Evolutionary conservation across 352 stramenopile species (phyloP), one percentile per base, ranked within the genome.

Genomic region (Ophiocytium majus): DNA sequence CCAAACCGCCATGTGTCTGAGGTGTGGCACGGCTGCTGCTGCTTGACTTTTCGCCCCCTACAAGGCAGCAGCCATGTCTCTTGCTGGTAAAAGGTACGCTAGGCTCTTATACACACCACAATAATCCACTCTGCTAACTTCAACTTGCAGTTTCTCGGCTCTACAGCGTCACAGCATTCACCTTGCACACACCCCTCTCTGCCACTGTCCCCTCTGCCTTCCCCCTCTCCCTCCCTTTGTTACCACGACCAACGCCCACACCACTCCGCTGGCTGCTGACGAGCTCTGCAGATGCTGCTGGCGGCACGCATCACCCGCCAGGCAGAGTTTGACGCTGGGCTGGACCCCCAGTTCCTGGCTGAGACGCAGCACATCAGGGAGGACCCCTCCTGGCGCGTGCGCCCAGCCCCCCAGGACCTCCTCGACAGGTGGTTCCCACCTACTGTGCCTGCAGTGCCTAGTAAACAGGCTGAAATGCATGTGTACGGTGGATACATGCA

Each of bases 311-410:
- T 81, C 19, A 17, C 75, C 74, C 83, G 85, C 37, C 85, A 89
- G 75, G n/a, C 49, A 36, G 91, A 93, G 81, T 92, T 97, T 74
- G 95, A 98, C 89, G 92, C 92, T 0, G 95, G 95, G 36, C 86
- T 91, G 23, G 79, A 96, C 50, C 95, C 94, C 10, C 91, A 95
- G 75, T 98, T 98, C 88, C 86, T 97, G 35, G 89, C 91, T 1
- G 91, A 93, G 82, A 96, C 93, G 50, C 91, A 90, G 86, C 94
- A 94, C 90, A 93, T 96, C 79, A 92, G 93, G 64, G 92, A 95
- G 79, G 89, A 87, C 74, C 79, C 79, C 63, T 74, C 79, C n/a
- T 87, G 83, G 83, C 78, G 79, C 78, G 82, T 86, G 37, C 37
- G 82, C 34, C 64, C 78, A 32, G 43, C 82, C 64, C 82, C 82